These are phyloP conservation scores for Albifimbria verrucaria DNA, from an alignment of 2,329 filamentous ascomycete species.

Conservation along the genomic window DNA sequence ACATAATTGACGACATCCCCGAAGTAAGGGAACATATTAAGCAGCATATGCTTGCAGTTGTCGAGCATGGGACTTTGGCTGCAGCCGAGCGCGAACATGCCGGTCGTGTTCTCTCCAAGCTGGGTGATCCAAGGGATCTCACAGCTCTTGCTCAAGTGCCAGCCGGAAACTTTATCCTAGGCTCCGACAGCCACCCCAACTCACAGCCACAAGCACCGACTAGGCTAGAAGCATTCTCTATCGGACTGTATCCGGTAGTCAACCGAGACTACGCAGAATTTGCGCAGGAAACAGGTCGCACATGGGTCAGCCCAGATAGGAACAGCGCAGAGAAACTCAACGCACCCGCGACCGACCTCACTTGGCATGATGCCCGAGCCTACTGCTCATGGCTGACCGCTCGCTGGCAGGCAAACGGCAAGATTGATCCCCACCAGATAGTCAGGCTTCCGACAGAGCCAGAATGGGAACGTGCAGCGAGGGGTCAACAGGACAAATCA, in stretches of 20 bases:
- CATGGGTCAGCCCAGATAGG: background rate
- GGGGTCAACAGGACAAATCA: background rate
- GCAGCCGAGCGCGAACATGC: background rate
- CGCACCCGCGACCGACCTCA: background rate
- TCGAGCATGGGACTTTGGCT: background rate
- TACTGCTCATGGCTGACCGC: background rate
- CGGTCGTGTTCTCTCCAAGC: background rate
- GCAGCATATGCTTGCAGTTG: background rate
- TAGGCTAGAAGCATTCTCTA: background rate
- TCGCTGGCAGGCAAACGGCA: background rate
- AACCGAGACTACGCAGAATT: background rate
- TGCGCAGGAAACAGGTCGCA: background rate
- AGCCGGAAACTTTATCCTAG: background rate
- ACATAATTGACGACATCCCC: background rate
- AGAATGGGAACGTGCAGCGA: background rate
- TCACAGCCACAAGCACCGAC: background rate
- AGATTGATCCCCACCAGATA: background rate
- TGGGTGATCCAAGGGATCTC: background rate
- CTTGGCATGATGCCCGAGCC: background rate
- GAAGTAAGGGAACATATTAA: background rate
- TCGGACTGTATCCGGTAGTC: background rate
- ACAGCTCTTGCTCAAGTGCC: background rate
- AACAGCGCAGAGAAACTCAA: background rate
- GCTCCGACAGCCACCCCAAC: background rate
- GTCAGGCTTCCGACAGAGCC: background rate